These are phyloP conservation scores for Fusarium sp. DNA, from an alignment of 2,329 filamentous ascomycete genomes.

Conservation along the genomic window DNA sequence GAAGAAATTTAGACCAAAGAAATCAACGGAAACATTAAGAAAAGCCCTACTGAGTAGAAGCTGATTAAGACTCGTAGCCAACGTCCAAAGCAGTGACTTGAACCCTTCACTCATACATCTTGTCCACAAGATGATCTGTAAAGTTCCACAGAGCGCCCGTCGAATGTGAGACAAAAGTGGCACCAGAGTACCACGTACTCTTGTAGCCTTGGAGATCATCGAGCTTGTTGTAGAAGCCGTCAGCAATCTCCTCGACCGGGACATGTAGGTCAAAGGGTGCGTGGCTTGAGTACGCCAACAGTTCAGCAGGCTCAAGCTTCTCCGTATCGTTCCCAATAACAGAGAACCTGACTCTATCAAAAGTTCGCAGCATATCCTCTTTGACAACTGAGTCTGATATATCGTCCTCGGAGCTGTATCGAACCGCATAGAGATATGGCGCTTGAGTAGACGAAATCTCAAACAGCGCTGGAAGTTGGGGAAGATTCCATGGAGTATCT, in stretches of 20 bases:
- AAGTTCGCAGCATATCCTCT: conserved; percentile 23
- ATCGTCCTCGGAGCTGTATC: conserved; percentile 17
- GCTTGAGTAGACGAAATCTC: conserved; percentile 30
- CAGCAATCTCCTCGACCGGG: conserved; percentile 8
- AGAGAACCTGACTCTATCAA: conserved; percentile 17
- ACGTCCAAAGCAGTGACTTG: not conserved
- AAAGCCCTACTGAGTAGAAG: not conserved
- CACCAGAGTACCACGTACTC: conserved; percentile 33
- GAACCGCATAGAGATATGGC: conserved; percentile 13
- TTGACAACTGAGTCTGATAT: conserved; percentile 7
- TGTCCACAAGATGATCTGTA: conserved; percentile 29
- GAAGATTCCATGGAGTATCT: conserved; percentile 21
- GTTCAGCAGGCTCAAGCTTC: conserved; percentile 1
- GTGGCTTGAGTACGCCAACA: conserved; percentile 29
- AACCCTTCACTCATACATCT: conserved; percentile 10
- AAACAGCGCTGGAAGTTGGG: conserved; percentile 24
- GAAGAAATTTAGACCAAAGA: not conserved
- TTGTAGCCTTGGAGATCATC: conserved; percentile 28
- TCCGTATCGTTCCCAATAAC: not conserved
- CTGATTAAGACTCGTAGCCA: not conserved
- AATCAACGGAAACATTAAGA: not conserved
- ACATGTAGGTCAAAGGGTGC: conserved; percentile 32
- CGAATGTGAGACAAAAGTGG: conserved; percentile 27
- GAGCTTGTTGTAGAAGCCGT: conserved; percentile 26
- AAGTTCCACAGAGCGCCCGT: conserved; percentile 35